phyloP scores from a whole-genome alignment of 202 grass and related monocot species.

The Musa balbisiana region DNA sequence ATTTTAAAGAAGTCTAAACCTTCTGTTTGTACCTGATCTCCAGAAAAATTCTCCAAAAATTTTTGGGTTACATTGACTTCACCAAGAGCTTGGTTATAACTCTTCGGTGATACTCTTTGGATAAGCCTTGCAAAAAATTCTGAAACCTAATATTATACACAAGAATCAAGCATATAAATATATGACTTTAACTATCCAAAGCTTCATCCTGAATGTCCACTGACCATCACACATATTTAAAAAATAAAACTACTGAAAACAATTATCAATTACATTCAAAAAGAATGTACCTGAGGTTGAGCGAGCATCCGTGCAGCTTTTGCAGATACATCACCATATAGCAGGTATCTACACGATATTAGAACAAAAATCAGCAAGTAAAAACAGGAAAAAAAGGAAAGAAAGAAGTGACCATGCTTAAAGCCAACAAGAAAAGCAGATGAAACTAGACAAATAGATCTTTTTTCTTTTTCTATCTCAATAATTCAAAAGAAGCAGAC shows the following conservation, averaged over 20 bases:
- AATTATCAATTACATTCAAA: slow-evolving; percentile 17
- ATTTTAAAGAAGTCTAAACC: neutral
- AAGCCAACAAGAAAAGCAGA: neutral
- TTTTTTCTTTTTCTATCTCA: neutral
- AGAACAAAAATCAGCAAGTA: slow-evolving; percentile 12
- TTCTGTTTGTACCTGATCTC: slow-evolving; percentile 58
- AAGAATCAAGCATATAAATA: slow-evolving; percentile 8
- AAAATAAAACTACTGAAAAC: neutral
- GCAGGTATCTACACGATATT: slow-evolving; percentile 60
- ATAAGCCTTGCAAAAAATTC: slow-evolving; percentile 92
- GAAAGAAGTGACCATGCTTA: neutral
- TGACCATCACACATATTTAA: neutral
- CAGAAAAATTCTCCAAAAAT: slow-evolving; percentile 94
- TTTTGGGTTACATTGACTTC: slow-evolving; percentile 94
- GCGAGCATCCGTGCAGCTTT: slow-evolving; percentile 69
- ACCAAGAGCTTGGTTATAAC: slow-evolving; percentile 82
- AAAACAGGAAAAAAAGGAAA: neutral
- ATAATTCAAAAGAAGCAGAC: neutral
- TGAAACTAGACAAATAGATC: neutral
- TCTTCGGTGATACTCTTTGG: slow-evolving; percentile 92
- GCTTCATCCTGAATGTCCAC: slow-evolving; percentile 2
- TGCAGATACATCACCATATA: slow-evolving; percentile 89
- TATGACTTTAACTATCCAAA: neutral
- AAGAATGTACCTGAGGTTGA: slow-evolving; percentile 57
- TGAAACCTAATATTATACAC: slow-evolving; percentile 37